Conservation (phyloP, 1,139 yeast species). For the Zygotorulaspora mrakii region DNA sequence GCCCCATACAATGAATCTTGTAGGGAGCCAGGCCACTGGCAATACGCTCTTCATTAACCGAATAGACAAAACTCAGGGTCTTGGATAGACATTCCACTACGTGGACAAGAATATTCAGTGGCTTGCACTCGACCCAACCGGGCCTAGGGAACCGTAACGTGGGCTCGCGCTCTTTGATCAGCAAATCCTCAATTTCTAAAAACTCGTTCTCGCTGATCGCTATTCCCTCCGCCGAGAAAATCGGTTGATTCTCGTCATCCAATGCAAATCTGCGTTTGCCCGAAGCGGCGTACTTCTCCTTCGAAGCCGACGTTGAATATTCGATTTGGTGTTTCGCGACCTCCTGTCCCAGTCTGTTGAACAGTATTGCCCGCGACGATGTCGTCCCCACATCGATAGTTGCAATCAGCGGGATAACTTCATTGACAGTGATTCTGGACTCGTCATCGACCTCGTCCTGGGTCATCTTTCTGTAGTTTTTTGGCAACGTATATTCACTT, state of each 20-base stretch:
- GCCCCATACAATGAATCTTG: slow-evolving; percentile 64
- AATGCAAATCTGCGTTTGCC: slow-evolving; percentile 33
- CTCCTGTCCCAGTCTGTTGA: slow-evolving; percentile 68
- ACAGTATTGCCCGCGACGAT: slow-evolving; percentile 85
- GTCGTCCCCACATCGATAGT: slow-evolving; percentile 93
- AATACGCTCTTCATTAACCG: slow-evolving; percentile 48
- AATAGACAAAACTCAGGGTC: slow-evolving; percentile 55
- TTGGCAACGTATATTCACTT: slow-evolving; percentile 10
- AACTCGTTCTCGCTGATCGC: slow-evolving; percentile 56
- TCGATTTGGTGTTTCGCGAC: slow-evolving; percentile 87
- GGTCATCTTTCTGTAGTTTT: slow-evolving; percentile 5
- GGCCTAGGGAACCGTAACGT: slow-evolving; percentile 72
- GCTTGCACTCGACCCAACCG: slow-evolving; percentile 95
- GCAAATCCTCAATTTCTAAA: slow-evolving; percentile 56
- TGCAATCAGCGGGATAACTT: slow-evolving; percentile 50
- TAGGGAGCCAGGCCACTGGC: slow-evolving; percentile 50
- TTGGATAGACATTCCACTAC: slow-evolving; percentile 75
- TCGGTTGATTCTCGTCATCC: slow-evolving; percentile 43
- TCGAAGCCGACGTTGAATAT: slow-evolving; percentile 65
- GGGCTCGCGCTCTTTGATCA: slow-evolving; percentile 53
- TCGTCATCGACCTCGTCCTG: slow-evolving; percentile 9
- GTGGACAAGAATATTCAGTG: slow-evolving; percentile 75
- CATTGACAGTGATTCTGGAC: slow-evolving; percentile 13
- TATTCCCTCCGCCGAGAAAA: slow-evolving; percentile 71
- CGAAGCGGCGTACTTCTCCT: slow-evolving; percentile 39